These are phyloP conservation scores for Sordariomycetes sp. DNA, from an alignment of 2,329 filamentous ascomycete species.

Conservation along the genomic window DNA sequence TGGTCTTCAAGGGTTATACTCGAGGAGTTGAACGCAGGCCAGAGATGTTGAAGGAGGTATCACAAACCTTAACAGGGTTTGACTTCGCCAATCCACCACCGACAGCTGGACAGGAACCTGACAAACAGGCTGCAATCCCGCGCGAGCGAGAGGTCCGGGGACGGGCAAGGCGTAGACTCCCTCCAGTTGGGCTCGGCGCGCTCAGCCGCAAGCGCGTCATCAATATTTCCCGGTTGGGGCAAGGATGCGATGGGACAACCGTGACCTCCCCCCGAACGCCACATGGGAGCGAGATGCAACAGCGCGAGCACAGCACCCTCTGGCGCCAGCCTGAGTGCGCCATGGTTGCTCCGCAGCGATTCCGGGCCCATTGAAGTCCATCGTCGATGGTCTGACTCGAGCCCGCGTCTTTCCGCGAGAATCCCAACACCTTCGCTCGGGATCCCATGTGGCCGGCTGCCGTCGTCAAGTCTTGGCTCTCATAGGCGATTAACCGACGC, in stretches of 20 bases:
- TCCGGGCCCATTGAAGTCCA: background rate
- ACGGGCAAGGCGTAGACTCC: background rate
- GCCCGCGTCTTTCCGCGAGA: background rate
- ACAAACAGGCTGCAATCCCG: background rate
- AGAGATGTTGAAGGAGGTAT: background rate
- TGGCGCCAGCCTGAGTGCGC: background rate
- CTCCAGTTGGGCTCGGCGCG: background rate
- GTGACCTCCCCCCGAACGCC: too few species aligned
- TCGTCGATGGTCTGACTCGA: background rate
- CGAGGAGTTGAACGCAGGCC: background rate
- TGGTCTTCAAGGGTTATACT: too few species aligned
- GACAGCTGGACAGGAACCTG: background rate
- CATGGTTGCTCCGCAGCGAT: background rate
- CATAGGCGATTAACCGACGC: background rate
- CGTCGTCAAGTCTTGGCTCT: background rate
- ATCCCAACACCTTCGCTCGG: background rate
- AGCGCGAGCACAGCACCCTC: too few species aligned
- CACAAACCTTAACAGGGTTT: background rate
- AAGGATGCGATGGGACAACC: background rate
- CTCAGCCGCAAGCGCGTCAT: background rate
- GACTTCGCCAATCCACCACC: background rate
- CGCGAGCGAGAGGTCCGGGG: background rate
- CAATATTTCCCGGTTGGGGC: background rate
- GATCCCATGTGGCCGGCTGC: background rate
- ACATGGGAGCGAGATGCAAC: background rate